Percentiles rank a stretch among this genome's conserved stretches.
These are phyloP conservation scores for Chaetomium globosum DNA, from an alignment of 2,329 filamentous ascomycete species.

Conservation along the genomic window DNA sequence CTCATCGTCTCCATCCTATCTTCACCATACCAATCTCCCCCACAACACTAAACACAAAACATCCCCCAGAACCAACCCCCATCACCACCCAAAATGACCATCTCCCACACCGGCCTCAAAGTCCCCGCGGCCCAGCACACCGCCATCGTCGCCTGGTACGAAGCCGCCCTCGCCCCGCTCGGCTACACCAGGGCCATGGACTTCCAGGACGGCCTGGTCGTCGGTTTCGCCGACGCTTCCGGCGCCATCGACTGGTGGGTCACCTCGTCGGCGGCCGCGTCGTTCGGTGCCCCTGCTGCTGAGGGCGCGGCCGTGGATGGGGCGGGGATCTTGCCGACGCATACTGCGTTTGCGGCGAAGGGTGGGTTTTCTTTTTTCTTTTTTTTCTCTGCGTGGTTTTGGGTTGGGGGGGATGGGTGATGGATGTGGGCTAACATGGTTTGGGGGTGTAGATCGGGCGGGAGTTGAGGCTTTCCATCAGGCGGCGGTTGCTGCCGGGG, in stretches of 20 bases:
- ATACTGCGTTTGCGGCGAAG: conserved; percentile 42
- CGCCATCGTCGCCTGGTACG: conserved; percentile 42
- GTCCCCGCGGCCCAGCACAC: conserved; percentile 40
- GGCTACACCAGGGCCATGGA: conserved; percentile 42
- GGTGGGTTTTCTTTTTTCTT: conserved; percentile 33
- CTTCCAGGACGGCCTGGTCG: conserved; percentile 37
- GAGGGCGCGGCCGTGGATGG: conserved; percentile 13
- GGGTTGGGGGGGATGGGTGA: not conserved
- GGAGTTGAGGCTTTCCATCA: conserved; percentile 51
- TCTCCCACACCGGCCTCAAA: conserved; percentile 43
- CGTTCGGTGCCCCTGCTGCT: not conserved
- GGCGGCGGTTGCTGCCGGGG: conserved; percentile 49
- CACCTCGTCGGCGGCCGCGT: not conserved
- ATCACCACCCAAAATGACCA: conserved; percentile 39
- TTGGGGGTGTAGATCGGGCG: conserved; percentile 41
- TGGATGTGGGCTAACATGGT: not conserved
- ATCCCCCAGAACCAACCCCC: not conserved
- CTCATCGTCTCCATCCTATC: not conserved
- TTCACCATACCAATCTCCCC: not conserved
- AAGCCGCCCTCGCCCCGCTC: conserved; percentile 43
- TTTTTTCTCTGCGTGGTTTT: not conserved
- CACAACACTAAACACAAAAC: not conserved
- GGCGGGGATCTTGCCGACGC: conserved; percentile 29
- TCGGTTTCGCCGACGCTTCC: conserved; percentile 38
- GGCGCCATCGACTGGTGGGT: conserved; percentile 42